Conservation (phyloP, 805 yeast genomes). For the Wickerhamiella dianesei region DNA sequence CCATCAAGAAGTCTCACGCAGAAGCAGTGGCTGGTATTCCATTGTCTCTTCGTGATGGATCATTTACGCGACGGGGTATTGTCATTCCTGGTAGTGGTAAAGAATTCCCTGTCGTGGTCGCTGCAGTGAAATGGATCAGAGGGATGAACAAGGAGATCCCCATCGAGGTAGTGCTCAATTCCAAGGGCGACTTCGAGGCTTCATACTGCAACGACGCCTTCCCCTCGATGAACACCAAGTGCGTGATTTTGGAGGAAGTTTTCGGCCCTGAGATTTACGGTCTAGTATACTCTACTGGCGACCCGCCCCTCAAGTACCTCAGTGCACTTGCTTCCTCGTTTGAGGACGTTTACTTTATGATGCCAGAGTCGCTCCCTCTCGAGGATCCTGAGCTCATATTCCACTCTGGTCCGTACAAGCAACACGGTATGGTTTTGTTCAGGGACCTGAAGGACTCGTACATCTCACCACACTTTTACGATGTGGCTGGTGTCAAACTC, state of each 20-base stretch:
- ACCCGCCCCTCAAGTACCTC: conserved; percentile 43
- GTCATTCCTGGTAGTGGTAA: conserved; percentile 69
- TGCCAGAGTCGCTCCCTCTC: conserved; percentile 61
- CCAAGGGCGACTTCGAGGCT: conserved; percentile 50
- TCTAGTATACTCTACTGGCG: conserved; percentile 34
- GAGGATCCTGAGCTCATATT: conserved; percentile 50
- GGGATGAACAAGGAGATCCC: conserved; percentile 53
- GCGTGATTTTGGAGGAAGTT: conserved; percentile 48
- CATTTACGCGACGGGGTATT: conserved; percentile 30
- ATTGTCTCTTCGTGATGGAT: not conserved
- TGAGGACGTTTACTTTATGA: conserved; percentile 53
- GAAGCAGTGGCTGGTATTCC: not conserved
- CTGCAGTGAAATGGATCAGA: conserved; percentile 49
- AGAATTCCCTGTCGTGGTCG: conserved; percentile 52
- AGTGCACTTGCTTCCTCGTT: conserved; percentile 59
- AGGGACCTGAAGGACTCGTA: conserved; percentile 82
- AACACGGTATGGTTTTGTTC: conserved; percentile 49
- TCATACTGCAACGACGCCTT: conserved; percentile 50
- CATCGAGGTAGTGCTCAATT: conserved; percentile 67
- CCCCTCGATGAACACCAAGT: conserved; percentile 47
- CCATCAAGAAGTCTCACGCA: not conserved
- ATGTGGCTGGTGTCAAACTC: conserved; percentile 45
- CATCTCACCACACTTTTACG: conserved; percentile 56
- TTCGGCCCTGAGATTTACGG: conserved; percentile 40
- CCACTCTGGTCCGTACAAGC: conserved; percentile 39